Conservation (phyloP, 805 yeast genomes). For the Zygotorulaspora chibaensis region DNA sequence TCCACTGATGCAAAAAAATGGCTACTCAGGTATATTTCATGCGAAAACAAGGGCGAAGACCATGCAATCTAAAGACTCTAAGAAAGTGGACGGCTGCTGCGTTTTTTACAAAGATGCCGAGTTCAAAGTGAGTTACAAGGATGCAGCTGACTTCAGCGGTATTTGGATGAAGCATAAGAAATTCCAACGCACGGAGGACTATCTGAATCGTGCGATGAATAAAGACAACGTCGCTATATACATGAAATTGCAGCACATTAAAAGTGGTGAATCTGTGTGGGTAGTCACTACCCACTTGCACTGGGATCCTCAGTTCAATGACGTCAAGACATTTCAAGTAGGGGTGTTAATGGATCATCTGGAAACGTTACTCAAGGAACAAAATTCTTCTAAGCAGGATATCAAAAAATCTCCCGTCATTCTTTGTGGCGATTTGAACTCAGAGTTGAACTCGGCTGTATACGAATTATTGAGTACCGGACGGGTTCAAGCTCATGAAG, state of each 20-base stretch:
- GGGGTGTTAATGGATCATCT: conserved; percentile 88
- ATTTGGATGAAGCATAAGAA: conserved; percentile 77
- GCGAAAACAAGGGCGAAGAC: conserved; percentile 91
- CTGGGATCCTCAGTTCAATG: conserved; percentile 97
- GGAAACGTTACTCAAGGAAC: conserved; percentile 55
- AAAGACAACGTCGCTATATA: conserved; percentile 90
- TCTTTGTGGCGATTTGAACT: conserved; percentile 94
- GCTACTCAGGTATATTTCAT: conserved; percentile 78
- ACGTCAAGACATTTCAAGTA: conserved; percentile 93
- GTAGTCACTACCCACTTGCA: conserved; percentile 91
- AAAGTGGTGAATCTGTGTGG: conserved; percentile 66
- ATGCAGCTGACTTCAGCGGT: conserved; percentile 75
- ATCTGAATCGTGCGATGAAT: conserved; percentile 92
- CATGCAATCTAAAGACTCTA: conserved; percentile 73
- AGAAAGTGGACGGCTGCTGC: conserved; percentile 98
- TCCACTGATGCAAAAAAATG: conserved; percentile 64
- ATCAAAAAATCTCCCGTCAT: conserved; percentile 66
- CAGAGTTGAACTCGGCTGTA: conserved; percentile 82
- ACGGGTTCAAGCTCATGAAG: conserved; percentile 69
- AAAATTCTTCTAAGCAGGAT: conserved; percentile 44
- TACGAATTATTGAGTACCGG: conserved; percentile 86
- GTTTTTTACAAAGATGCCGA: conserved; percentile 69
- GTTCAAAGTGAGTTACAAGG: conserved; percentile 67
- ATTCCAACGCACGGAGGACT: conserved; percentile 88
- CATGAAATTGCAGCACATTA: conserved; percentile 65